Evolutionary conservation across 2,329 filamentous ascomycete genomes (phyloP).

Genomic region (Colletotrichum sansevieriae): DNA sequence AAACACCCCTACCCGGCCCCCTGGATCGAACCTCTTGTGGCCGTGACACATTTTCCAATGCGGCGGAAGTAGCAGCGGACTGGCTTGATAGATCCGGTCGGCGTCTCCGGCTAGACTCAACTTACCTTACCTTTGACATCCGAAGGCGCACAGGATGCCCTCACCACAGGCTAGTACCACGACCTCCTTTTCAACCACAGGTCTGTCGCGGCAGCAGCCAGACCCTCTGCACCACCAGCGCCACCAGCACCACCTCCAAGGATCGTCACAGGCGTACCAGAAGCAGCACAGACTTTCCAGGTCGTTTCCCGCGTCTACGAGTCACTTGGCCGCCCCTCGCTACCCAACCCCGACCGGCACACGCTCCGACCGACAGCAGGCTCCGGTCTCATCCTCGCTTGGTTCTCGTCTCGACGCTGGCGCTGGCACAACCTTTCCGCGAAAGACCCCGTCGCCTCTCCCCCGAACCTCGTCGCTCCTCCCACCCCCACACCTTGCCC

Average conservation of each 20-base stretch:
- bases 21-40: background rate
- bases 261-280: slow-evolving; percentile 9
- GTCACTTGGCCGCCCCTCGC: slow-evolving; percentile 24
- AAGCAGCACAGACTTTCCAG: slow-evolving; percentile 38
- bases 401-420: slow-evolving; percentile 31
- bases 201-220: slow-evolving; percentile 13
- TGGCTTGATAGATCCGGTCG: background rate
- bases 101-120: slow-evolving; percentile 8
- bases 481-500: slow-evolving; percentile 11
- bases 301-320: slow-evolving; percentile 28
- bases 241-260: too few species aligned
- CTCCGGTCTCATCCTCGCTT: slow-evolving; percentile 38
- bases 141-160: slow-evolving; percentile 35
- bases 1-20: too few species aligned
- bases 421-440: slow-evolving; percentile 17
- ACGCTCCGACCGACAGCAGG: slow-evolving; percentile 29
- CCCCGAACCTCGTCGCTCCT: slow-evolving; percentile 31
- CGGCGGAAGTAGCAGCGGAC: slow-evolving; percentile 2
- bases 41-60: background rate
- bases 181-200: slow-evolving; percentile 14
- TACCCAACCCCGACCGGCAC: slow-evolving; percentile 16
- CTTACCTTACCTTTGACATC: background rate
- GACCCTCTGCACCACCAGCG: background rate
- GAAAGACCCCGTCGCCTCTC: slow-evolving; percentile 20
- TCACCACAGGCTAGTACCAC: slow-evolving; percentile 15